Evolutionary conservation across 768 basidiomycete species (phyloP).

Genomic region (Agrocybe pediades): DNA sequence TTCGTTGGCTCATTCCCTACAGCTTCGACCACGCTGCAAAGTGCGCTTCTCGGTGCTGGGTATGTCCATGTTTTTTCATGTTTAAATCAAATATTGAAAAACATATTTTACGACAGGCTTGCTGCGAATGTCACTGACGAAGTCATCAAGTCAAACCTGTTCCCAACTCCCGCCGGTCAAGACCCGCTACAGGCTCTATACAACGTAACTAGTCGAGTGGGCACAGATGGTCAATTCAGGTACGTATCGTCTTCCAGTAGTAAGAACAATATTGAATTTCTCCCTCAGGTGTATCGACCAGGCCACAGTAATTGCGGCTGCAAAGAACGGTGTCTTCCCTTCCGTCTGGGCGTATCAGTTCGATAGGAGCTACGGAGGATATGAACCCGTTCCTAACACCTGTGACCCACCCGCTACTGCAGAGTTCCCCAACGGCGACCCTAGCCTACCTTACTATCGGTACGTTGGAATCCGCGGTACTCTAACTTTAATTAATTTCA

Average conservation of each 20-base stretch:
- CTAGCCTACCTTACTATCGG: slow-evolving; percentile 50
- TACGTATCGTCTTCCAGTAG: slow-evolving; percentile 13
- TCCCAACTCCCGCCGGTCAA: slow-evolving; percentile 35
- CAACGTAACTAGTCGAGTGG: slow-evolving; percentile 45
- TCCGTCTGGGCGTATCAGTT: slow-evolving; percentile 50
- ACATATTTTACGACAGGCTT: slow-evolving; percentile 1
- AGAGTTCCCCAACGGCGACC: slow-evolving; percentile 46
- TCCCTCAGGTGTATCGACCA: slow-evolving; percentile 40
- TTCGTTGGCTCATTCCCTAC: slow-evolving; percentile 38
- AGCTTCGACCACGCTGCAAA: slow-evolving; percentile 12
- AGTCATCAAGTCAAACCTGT: slow-evolving; percentile 29
- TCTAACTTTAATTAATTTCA: not conserved
- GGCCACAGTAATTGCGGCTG: slow-evolving; percentile 46
- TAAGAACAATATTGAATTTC: not conserved
- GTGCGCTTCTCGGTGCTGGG: slow-evolving; percentile 22
- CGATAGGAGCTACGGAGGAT: slow-evolving; percentile 48
- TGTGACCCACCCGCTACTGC: slow-evolving; percentile 44
- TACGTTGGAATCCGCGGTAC: not conserved
- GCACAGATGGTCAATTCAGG: slow-evolving; percentile 47
- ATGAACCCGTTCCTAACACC: slow-evolving; percentile 41
- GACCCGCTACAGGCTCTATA: slow-evolving; percentile 43
- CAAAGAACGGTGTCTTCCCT: slow-evolving; percentile 41
- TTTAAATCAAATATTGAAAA: not conserved
- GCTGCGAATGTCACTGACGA: slow-evolving; percentile 10
- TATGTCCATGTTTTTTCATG: slow-evolving; percentile 2